phyloP scores from a whole-genome alignment of 78 protist species.

The Bigelowiella natans region DNA sequence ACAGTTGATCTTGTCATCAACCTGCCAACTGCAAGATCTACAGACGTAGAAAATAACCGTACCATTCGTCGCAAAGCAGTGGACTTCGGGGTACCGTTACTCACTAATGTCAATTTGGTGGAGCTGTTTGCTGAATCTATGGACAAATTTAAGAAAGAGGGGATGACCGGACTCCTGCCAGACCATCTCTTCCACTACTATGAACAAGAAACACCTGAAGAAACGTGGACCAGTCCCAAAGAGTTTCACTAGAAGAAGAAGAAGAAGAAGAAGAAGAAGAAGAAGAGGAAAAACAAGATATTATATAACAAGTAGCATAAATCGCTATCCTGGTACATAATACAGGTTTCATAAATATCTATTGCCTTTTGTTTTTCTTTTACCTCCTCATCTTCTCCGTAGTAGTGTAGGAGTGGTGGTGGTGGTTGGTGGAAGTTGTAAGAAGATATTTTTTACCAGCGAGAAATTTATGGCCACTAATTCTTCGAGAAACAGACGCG shows the following conservation, averaged over 20 bases:
- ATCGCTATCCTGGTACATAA: too few relatives aligned
- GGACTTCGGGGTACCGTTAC: slow-evolving; percentile 55
- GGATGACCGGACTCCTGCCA: background rate
- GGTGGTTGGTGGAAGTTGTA: background rate
- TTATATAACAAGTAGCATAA: background rate
- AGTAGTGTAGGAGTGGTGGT: background rate
- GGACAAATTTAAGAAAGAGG: background rate
- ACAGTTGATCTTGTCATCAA: slow-evolving; percentile 61
- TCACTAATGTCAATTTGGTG: slow-evolving; percentile 53
- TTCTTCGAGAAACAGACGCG: background rate
- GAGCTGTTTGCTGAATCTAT: background rate
- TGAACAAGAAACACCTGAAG: background rate
- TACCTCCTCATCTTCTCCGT: too few relatives aligned
- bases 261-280: background rate
- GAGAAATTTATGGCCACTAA: background rate
- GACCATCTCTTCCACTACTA: background rate
- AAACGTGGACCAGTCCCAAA: background rate
- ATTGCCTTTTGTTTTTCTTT: too few relatives aligned
- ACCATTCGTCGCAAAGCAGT: slow-evolving; percentile 41
- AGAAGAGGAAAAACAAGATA: background rate
- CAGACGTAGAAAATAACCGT: slow-evolving; percentile 33
- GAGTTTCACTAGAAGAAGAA: background rate
- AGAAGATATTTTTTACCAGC: background rate
- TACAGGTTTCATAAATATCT: too few relatives aligned
- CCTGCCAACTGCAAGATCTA: slow-evolving; percentile 58